These are phyloP conservation scores for Diacronema lutheri DNA, from an alignment of 78 protist species.

Conservation along the genomic window DNA sequence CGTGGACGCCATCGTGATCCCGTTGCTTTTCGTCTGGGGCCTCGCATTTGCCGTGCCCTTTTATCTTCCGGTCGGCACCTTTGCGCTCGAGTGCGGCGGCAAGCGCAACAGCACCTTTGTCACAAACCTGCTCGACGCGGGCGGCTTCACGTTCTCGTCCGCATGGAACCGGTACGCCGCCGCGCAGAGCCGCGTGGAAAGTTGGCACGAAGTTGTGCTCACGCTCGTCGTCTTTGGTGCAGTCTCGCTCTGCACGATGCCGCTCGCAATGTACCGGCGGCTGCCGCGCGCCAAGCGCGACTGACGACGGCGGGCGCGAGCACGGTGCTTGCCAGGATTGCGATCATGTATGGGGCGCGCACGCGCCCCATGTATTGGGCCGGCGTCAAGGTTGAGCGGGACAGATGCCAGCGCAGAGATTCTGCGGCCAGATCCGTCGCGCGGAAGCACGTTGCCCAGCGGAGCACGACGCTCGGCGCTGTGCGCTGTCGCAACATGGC, in stretches of 20 bases:
- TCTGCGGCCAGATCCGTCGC: too few relatives aligned
- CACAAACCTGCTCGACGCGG: background rate
- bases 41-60: constrained; percentile 2
- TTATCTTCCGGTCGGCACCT: background rate
- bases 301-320: too few relatives aligned
- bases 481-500: too few relatives aligned
- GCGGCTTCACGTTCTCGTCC: background rate
- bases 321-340: too few relatives aligned
- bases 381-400: too few relatives aligned
- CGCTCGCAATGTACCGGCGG: background rate
- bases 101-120: background rate
- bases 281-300: background rate
- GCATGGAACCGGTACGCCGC: background rate
- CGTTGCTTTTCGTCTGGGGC: background rate
- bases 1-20: background rate
- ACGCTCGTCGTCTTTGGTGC: background rate
- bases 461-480: too few relatives aligned
- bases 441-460: too few relatives aligned
- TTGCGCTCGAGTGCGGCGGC: constrained; percentile 10
- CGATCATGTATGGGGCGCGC: too few relatives aligned
- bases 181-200: too few relatives aligned
- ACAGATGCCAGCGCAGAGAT: too few relatives aligned
- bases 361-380: too few relatives aligned
- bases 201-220: background rate
- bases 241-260: background rate